A percentile compares a stretch with the other conserved stretches of the same genome.
Evolutionary conservation across 2,329 filamentous ascomycete species (phyloP).

Genomic region (Colletotrichum cuscutae): DNA sequence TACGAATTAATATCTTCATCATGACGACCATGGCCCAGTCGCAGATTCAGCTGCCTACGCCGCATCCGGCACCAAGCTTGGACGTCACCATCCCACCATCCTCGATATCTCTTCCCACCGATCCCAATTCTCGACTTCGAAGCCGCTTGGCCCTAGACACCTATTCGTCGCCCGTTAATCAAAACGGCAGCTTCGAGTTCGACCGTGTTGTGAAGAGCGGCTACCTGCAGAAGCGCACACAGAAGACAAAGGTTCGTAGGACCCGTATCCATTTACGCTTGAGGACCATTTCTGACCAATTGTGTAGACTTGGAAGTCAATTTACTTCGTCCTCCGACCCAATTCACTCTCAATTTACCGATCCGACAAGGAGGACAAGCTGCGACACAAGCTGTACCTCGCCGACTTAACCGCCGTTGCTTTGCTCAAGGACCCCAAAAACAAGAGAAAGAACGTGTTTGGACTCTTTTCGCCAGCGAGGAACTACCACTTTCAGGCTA

Average conservation of each 20-base stretch:
- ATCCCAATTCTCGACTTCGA: constrained; percentile 43
- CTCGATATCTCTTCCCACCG: constrained; percentile 35
- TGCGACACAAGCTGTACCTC: constrained; percentile 88
- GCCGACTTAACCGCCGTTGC: constrained; percentile 93
- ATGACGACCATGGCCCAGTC: constrained; percentile 30
- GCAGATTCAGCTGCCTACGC: constrained; percentile 23
- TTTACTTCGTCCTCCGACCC: constrained; percentile 89
- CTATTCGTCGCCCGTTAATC: constrained; percentile 83
- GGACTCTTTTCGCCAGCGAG: constrained; percentile 90
- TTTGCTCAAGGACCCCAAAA: constrained; percentile 87
- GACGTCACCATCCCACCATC: constrained; percentile 39
- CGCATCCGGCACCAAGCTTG: constrained; percentile 24
- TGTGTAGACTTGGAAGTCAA: constrained; percentile 84
- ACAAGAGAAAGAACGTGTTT: constrained; percentile 87
- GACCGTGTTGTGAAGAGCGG: constrained; percentile 93
- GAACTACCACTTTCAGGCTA: constrained; percentile 90
- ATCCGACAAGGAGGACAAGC: constrained; percentile 86
- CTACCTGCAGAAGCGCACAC: constrained; percentile 86
- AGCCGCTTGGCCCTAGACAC: constrained; percentile 67
- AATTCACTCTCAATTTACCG: constrained; percentile 94
- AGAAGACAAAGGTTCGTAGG: constrained; percentile 86
- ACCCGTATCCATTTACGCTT: neutral
- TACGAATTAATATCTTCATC: constrained; percentile 2
- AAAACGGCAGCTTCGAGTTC: constrained; percentile 95
- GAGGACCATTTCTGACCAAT: constrained; percentile 7